Base-by-base conservation (phyloP, 2,329 filamentous ascomycete genomes). In the Alternaria sp. region DNA sequence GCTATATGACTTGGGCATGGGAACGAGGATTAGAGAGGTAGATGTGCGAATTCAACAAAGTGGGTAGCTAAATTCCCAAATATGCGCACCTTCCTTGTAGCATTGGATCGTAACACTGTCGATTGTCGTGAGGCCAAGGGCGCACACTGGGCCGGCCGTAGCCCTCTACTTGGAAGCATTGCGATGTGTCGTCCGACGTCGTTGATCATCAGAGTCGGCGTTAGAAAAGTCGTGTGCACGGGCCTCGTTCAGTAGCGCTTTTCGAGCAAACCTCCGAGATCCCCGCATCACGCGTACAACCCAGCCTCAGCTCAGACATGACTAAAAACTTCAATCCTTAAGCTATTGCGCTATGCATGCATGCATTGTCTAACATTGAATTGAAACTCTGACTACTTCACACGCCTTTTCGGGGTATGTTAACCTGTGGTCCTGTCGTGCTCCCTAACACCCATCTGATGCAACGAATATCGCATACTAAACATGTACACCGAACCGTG, bases 121-220 rank as follows among this genome's bases (percentile, higher is more conserved):
- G 70, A 68, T 31, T 69, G 70, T 31, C 67, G 69, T 44, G 68
- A 67, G 31, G 59, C 63, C 45, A 64, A 56, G 21, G 67, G 61
- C 39, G 59, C 58, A 40, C 72, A 66, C 58, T 72, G 72, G 56
- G 72, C 72, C 60, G 77, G 70, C 68, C 75, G 77, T 40, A 81
- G 68, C 63, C 80, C 80, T 79, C 80, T 80, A 72, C 79, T 81
- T 66, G 80, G 79, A 74, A 82, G 77, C 81, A 82, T 82, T 57
- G 71, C 75, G 65, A 64, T 65, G 58, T 72, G 72, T 68, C 68
- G 69, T 72, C 69, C 67, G 60, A 63, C 61, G 62, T 55, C 62
- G 31, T 61, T 46, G 45, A 24, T 39, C 39, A 34, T 41, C 40
- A 54, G 55, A 45, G 50, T 50, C 60, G 65, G 61, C 63, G 67